These are phyloP conservation scores for Ustilago nuda DNA, from an alignment of 1,284 basidiomycete genomes.

Conservation along the genomic window DNA sequence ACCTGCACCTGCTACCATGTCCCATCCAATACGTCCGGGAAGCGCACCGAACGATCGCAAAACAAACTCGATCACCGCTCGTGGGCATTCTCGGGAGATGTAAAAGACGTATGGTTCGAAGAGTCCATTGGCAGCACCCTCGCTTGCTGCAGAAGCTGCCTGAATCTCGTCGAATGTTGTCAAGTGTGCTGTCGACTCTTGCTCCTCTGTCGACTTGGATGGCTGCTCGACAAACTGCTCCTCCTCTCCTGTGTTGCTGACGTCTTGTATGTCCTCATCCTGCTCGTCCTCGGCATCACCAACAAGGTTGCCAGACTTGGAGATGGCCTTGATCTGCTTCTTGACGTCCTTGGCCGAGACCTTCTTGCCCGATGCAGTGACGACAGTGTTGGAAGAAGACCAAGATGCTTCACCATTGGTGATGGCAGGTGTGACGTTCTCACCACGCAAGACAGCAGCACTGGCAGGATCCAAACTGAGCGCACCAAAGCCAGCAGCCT, in stretches of 20 bases:
- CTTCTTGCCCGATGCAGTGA: constrained; percentile 69
- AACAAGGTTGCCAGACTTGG: constrained; percentile 35
- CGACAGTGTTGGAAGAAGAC: constrained; percentile 38
- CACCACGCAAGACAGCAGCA: constrained; percentile 59
- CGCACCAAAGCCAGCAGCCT: constrained; percentile 85
- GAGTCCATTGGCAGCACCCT: constrained; percentile 70
- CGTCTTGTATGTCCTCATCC: constrained; percentile 28
- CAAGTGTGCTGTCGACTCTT: constrained; percentile 72
- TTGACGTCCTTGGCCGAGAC: constrained; percentile 72
- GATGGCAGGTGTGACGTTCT: constrained; percentile 27
- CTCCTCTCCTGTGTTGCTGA: constrained; percentile 25
- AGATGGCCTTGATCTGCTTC: constrained; percentile 72
- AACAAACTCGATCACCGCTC: constrained; percentile 93
- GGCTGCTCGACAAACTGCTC: constrained; percentile 69
- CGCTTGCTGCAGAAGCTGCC: constrained; percentile 47
- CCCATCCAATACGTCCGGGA: constrained; percentile 84
- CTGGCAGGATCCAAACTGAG: constrained; percentile 79
- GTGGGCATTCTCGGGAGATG: constrained; percentile 92
- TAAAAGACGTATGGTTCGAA: constrained; percentile 92
- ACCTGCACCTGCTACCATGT: constrained; percentile 81
- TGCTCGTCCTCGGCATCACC: constrained; percentile 46
- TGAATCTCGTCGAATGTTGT: constrained; percentile 80
- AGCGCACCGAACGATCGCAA: constrained; percentile 84
- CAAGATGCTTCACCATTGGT: constrained; percentile 32
- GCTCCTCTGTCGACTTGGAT: constrained; percentile 75